A percentile compares a stretch with the other conserved stretches of the same genome.
These are phyloP conservation scores for Coemansia sp. DNA, from an alignment of 192 early-diverging fungal genomes.

Conservation along the genomic window DNA sequence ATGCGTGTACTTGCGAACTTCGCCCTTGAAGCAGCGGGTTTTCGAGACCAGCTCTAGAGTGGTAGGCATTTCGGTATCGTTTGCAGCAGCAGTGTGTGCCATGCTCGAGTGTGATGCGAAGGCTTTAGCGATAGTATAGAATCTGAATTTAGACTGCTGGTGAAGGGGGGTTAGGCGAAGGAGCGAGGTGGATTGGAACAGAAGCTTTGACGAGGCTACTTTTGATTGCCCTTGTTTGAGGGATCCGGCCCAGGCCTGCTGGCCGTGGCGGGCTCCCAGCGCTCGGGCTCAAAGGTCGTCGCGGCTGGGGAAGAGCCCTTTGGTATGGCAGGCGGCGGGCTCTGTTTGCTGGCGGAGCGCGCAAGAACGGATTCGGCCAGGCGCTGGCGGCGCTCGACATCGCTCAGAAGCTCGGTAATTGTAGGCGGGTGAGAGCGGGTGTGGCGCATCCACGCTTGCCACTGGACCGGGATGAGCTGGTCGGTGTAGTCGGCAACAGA, in stretches of 20 bases:
- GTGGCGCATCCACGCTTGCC: constrained; percentile 53
- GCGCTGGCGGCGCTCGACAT: constrained; percentile 28
- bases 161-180: neutral
- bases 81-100: no score
- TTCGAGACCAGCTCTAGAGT: constrained; percentile 49
- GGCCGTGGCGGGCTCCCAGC: constrained; percentile 10
- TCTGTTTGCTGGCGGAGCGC: constrained; percentile 9
- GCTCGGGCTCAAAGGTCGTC: constrained; percentile 30
- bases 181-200: neutral
- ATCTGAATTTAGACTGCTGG: no score
- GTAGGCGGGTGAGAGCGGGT: constrained; percentile 33
- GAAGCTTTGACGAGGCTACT: no score
- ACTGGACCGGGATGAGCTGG: constrained; percentile 42
- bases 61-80: constrained; percentile 10
- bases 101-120: no score
- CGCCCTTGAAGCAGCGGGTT: constrained; percentile 64
- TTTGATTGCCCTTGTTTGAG: neutral
- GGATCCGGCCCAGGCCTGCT: neutral
- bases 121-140: no score
- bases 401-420: constrained; percentile 18
- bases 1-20: constrained; percentile 70
- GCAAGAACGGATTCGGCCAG: constrained; percentile 22
- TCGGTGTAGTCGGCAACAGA: constrained; percentile 34
- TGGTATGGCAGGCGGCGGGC: neutral
- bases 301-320: constrained; percentile 19